These are phyloP conservation scores for Abrus precatorius DNA, from an alignment of 306 rosid species.

Conservation along the genomic window DNA sequence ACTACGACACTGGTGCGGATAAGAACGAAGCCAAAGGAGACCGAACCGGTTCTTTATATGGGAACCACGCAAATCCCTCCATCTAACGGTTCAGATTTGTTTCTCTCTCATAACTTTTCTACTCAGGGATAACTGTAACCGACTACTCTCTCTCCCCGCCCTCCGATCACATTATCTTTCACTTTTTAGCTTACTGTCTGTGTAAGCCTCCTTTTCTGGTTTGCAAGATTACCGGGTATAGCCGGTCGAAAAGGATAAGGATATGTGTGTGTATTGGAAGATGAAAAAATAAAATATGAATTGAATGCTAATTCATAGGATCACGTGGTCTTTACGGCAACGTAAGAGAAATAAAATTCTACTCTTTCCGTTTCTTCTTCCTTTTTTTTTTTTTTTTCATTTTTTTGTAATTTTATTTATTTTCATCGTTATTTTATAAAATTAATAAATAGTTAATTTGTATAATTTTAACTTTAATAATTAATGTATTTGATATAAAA, in stretches of 20 bases:
- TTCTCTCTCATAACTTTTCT: neutral
- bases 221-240: conserved; percentile 35
- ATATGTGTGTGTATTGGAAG: neutral
- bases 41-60: conserved; percentile 40
- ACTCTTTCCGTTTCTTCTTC: no score
- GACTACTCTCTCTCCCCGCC: conserved; percentile 12
- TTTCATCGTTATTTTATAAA: no score
- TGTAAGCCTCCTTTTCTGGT: neutral
- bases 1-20: conserved; percentile 53
- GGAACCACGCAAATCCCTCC: neutral
- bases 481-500: no score
- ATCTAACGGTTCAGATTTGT: conserved; percentile 53
- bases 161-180: neutral
- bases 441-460: no score
- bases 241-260: conserved; percentile 53
- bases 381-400: no score
- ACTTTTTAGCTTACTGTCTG: neutral
- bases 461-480: no score
- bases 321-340: conserved; percentile 53
- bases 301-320: conserved; percentile 45
- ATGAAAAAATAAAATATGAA: conserved; percentile 20
- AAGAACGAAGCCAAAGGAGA: conserved; percentile 51
- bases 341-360: conserved; percentile 9
- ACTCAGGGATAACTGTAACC: conserved; percentile 46
- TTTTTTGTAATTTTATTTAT: neutral